Evolutionary conservation across 768 basidiomycete species (phyloP).

Genomic region (Suillus lakei): DNA sequence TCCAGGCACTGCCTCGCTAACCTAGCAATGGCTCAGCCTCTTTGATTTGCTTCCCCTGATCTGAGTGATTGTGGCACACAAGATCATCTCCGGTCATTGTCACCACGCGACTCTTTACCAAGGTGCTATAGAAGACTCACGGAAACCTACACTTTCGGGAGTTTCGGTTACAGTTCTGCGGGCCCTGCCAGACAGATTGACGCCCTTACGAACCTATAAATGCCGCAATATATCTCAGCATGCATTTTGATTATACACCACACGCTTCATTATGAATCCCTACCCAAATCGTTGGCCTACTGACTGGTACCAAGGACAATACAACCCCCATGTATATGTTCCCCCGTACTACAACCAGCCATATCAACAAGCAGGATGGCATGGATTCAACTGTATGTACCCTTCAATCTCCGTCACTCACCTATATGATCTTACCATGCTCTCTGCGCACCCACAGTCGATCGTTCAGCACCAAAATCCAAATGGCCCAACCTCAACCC

Average conservation of each 20-base stretch:
- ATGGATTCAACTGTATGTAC: conserved; percentile 17
- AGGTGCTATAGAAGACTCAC: background rate
- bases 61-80: background rate
- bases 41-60: background rate
- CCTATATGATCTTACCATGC: background rate
- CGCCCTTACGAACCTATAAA: conserved; percentile 15
- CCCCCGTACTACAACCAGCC: conserved; percentile 24
- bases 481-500: conserved; percentile 60
- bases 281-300: conserved; percentile 22
- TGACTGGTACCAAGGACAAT: conserved; percentile 28
- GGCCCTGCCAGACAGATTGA: background rate
- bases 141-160: background rate
- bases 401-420: background rate
- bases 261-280: conserved; percentile 25
- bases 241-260: background rate
- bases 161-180: background rate
- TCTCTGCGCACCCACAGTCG: conserved; percentile 16
- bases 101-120: background rate
- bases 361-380: conserved; percentile 20
- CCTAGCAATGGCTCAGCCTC: background rate
- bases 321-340: conserved; percentile 36
- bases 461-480: conserved; percentile 27
- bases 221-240: conserved; percentile 1
- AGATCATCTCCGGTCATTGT: background rate
- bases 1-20: background rate